Evolutionary conservation across 192 early-diverging fungal genomes (phyloP).

Genomic region (Backusella australiensis): DNA sequence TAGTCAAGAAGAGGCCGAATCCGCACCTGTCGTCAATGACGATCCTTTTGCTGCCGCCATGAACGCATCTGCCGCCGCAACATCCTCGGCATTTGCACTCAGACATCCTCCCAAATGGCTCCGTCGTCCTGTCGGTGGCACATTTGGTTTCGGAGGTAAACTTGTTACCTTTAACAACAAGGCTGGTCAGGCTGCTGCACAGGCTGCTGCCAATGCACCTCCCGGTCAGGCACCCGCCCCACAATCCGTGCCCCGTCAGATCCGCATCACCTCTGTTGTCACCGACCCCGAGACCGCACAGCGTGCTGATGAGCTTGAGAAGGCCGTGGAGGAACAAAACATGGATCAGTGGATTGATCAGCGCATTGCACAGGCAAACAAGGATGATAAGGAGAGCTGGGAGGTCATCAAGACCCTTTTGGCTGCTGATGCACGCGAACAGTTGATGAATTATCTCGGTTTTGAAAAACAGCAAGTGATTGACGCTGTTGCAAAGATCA

Average conservation of each 20-base stretch:
- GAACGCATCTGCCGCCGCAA: constrained; percentile 8
- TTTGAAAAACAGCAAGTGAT: constrained; percentile 72
- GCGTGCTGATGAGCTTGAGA: constrained; percentile 72
- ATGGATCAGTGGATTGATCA: constrained; percentile 38
- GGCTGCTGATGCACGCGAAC: constrained; percentile 72
- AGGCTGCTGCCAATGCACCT: constrained; percentile 28
- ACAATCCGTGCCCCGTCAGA: constrained; percentile 36
- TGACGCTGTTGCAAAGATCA: constrained; percentile 57
- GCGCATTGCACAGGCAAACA: constrained; percentile 35
- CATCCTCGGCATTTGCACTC: constrained; percentile 65
- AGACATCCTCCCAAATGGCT: constrained; percentile 95
- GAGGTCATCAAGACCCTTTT: constrained; percentile 83
- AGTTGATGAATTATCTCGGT: constrained; percentile 86
- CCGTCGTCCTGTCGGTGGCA: constrained; percentile 78
- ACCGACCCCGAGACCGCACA: constrained; percentile 71
- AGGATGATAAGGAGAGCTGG: constrained; percentile 59
- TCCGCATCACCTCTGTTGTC: constrained; percentile 65
- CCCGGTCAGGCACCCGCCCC: constrained; percentile 37
- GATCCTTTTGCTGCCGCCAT: constrained; percentile 70
- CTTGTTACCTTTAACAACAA: constrained; percentile 72
- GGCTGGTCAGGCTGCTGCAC: constrained; percentile 36
- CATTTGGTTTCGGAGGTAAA: constrained; percentile 91
- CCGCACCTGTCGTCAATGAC: constrained; percentile 59
- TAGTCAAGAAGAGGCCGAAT: constrained; percentile 26
- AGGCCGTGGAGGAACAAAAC: constrained; percentile 52